Conservation (phyloP, 352 stramenopile genomes). For the Pythium rhizo-oryzae region DNA sequence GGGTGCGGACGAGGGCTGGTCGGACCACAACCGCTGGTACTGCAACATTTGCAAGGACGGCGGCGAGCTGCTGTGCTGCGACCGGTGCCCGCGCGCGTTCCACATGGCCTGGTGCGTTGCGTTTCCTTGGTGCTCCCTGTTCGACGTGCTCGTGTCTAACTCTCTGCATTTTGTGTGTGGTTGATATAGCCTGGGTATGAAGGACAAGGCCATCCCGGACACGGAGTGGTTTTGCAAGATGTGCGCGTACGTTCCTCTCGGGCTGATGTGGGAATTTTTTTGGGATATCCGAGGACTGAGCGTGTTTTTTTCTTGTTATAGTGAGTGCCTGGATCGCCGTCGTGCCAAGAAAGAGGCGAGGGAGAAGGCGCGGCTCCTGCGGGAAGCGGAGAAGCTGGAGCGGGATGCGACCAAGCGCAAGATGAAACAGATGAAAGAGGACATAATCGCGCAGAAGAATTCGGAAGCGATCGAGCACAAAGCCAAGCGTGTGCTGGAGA, state of each 20-base stretch:
- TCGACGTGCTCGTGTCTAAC: background rate
- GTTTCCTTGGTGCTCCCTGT: background rate
- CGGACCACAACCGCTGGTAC: slow-evolving; percentile 90
- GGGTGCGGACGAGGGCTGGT: slow-evolving; percentile 64
- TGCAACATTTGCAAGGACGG: slow-evolving; percentile 91
- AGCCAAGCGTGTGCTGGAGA: slow-evolving; percentile 84
- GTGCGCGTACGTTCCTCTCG: slow-evolving; percentile 60
- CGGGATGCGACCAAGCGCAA: slow-evolving; percentile 66
- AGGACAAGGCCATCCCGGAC: slow-evolving; percentile 72
- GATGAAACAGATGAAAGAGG: slow-evolving; percentile 73
- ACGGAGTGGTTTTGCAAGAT: slow-evolving; percentile 91
- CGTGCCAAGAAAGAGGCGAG: slow-evolving; percentile 75
- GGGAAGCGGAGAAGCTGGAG: slow-evolving; percentile 82
- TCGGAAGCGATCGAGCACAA: slow-evolving; percentile 84
- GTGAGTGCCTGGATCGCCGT: slow-evolving; percentile 79
- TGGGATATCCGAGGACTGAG: background rate
- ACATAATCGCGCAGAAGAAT: slow-evolving; percentile 69
- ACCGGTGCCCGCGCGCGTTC: slow-evolving; percentile 92
- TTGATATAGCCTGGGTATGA: slow-evolving; percentile 68
- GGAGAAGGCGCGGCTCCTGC: slow-evolving; percentile 75
- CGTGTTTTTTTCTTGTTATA: slow-evolving; percentile 17
- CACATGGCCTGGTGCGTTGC: slow-evolving; percentile 79
- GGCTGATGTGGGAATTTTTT: background rate
- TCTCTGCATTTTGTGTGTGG: background rate
- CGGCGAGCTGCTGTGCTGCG: slow-evolving; percentile 91